phyloP scores from a whole-genome alignment of 2,329 filamentous ascomycete species.

The Fragosphaeria purpurea region DNA sequence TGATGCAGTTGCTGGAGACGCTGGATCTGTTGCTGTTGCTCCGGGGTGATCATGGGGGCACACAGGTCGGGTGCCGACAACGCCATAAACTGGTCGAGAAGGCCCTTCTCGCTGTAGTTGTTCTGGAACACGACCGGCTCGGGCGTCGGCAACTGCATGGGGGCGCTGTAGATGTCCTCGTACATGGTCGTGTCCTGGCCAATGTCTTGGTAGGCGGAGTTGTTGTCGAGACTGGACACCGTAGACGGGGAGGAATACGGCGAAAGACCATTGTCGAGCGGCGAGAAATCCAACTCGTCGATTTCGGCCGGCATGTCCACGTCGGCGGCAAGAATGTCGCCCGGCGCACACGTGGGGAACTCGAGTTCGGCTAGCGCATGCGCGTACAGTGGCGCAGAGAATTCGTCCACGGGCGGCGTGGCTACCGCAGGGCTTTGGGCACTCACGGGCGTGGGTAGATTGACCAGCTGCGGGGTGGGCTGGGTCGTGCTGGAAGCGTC shows the following conservation, averaged over 20 bases:
- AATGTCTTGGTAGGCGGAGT: slow-evolving; percentile 50
- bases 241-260: slow-evolving; percentile 40
- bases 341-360: slow-evolving; percentile 26
- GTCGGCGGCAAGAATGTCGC: slow-evolving; percentile 8
- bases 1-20: slow-evolving; percentile 5
- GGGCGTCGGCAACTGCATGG: slow-evolving; percentile 46
- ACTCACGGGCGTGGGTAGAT: slow-evolving; percentile 53
- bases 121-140: slow-evolving; percentile 1
- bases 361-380: slow-evolving; percentile 39
- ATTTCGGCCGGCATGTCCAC: slow-evolving; percentile 31
- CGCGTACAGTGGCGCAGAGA: slow-evolving; percentile 23
- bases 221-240: slow-evolving; percentile 32
- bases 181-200: slow-evolving; percentile 51
- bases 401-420: slow-evolving; percentile 46
- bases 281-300: slow-evolving; percentile 28
- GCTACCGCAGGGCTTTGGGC: slow-evolving; percentile 43
- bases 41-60: slow-evolving; percentile 19
- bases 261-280: slow-evolving; percentile 35
- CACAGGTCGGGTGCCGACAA: slow-evolving; percentile 28
- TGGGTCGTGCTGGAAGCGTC: slow-evolving; percentile 33
- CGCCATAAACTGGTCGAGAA: slow-evolving; percentile 32
- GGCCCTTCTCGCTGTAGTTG: slow-evolving; percentile 30
- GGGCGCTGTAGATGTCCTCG: slow-evolving; percentile 53
- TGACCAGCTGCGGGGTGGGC: slow-evolving; percentile 49
- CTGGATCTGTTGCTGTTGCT: slow-evolving; percentile 11